phyloP scores from a whole-genome alignment of 2,329 filamentous ascomycete genomes.

The Fusarium graminum region DNA sequence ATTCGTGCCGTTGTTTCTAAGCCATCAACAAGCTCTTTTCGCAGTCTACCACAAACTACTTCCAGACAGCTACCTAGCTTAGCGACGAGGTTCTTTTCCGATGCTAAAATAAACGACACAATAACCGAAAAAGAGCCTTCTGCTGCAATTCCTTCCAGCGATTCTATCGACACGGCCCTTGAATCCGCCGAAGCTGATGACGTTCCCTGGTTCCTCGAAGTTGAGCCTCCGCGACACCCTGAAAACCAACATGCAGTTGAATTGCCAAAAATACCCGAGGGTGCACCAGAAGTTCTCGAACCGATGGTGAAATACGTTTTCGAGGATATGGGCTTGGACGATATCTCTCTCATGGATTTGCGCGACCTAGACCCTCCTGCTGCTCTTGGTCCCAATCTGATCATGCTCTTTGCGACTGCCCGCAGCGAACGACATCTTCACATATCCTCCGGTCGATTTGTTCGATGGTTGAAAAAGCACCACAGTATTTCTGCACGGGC shows the following conservation, averaged over 20 bases:
- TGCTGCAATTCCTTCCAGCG: slow-evolving; percentile 31
- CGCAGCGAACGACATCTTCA: slow-evolving; percentile 94
- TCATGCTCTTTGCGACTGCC: slow-evolving; percentile 94
- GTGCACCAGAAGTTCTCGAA: slow-evolving; percentile 77
- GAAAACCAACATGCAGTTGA: slow-evolving; percentile 61
- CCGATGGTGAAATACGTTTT: slow-evolving; percentile 83
- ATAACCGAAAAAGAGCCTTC: slow-evolving; percentile 32
- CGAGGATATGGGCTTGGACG: slow-evolving; percentile 87
- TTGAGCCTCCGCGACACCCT: slow-evolving; percentile 69
- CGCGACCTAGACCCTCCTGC: slow-evolving; percentile 87
- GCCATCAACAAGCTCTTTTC: slow-evolving; percentile 40
- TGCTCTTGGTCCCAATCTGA: slow-evolving; percentile 85
- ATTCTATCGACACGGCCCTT: slow-evolving; percentile 41
- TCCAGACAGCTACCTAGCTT: slow-evolving; percentile 35
- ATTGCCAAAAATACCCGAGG: slow-evolving; percentile 70
- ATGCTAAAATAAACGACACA: slow-evolving; percentile 25
- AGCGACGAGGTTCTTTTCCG: slow-evolving; percentile 45
- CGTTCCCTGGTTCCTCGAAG: slow-evolving; percentile 89
- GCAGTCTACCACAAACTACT: slow-evolving; percentile 42
- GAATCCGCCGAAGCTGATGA: slow-evolving; percentile 51
- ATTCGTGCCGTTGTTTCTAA: slow-evolving; percentile 49
- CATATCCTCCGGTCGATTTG: slow-evolving; percentile 88
- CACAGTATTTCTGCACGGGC: slow-evolving; percentile 81
- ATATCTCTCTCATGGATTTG: slow-evolving; percentile 84
- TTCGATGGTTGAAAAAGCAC: slow-evolving; percentile 82